Evolutionary conservation across 305 asterid species (phyloP).

Genomic region (Withania somnifera): DNA sequence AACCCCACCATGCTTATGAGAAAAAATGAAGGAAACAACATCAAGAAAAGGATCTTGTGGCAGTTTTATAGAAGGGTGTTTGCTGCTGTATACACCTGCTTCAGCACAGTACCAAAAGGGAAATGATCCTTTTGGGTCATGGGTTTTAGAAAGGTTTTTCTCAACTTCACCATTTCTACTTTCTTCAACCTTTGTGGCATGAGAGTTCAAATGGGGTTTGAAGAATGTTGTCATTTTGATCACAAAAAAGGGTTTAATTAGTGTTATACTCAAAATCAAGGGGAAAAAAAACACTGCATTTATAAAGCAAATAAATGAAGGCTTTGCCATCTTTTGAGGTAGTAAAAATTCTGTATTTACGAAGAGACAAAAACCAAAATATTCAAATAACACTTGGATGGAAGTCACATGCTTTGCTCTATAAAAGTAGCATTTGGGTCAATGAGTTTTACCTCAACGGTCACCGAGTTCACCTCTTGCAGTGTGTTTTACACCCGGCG

Average conservation of each 20-base stretch:
- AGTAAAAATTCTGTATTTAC: not conserved
- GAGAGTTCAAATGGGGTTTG: conserved; percentile 20
- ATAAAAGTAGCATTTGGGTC: no score
- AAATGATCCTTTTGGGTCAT: not conserved
- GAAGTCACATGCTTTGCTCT: no score
- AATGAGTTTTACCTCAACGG: no score
- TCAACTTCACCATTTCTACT: not conserved
- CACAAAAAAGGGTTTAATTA: not conserved
- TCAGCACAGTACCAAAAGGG: conserved; percentile 46
- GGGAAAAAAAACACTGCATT: not conserved
- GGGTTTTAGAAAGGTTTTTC: conserved; percentile 1
- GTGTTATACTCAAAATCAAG: not conserved
- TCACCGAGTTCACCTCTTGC: no score
- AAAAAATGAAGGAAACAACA: conserved; percentile 56
- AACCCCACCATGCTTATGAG: conserved; percentile 44
- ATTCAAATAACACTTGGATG: no score
- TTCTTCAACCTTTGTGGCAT: not conserved
- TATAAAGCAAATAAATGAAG: not conserved
- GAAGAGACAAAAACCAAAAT: not conserved
- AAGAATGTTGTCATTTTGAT: conserved; percentile 20
- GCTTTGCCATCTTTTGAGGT: not conserved
- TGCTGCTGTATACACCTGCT: conserved; percentile 66
- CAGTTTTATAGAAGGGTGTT: conserved; percentile 29
- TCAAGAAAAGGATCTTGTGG: conserved; percentile 59
- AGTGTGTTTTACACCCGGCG: no score